These are phyloP conservation scores for Miscanthus sacchariflorus DNA, from an alignment of 202 grass and related monocot genomes.

Conservation along the genomic window DNA sequence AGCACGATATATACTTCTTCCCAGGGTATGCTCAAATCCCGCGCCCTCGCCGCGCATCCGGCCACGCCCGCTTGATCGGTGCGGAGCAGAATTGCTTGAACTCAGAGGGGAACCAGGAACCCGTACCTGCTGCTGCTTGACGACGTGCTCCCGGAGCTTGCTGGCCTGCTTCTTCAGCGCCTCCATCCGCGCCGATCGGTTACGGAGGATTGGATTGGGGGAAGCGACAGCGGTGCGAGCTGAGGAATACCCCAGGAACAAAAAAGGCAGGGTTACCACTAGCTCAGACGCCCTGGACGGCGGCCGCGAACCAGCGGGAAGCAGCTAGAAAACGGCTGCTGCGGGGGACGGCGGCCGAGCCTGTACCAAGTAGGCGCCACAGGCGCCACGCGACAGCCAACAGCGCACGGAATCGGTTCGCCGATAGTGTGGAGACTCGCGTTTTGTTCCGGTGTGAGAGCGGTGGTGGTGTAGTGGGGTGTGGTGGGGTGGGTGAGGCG, in stretches of 20 bases:
- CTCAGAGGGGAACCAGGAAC: constrained; percentile 20
- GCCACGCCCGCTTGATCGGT: not conserved
- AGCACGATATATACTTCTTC: not conserved
- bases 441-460: constrained; percentile 40
- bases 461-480: constrained; percentile 14
- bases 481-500: constrained; percentile 52
- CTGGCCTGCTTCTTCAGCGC: constrained; percentile 87
- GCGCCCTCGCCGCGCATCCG: not conserved
- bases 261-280: constrained; percentile 28
- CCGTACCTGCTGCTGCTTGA: constrained; percentile 89
- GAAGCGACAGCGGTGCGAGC: constrained; percentile 7
- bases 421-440: constrained; percentile 34
- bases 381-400: not conserved
- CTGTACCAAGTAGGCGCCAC: constrained; percentile 24
- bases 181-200: constrained; percentile 66
- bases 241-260: not conserved
- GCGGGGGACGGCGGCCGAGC: constrained; percentile 24
- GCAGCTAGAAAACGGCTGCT: constrained; percentile 37
- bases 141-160: constrained; percentile 88
- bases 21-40: constrained; percentile 12
- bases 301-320: constrained; percentile 29
- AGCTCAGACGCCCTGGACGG: not conserved
- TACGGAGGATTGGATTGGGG: constrained; percentile 24
- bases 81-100: constrained; percentile 20
- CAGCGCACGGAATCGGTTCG: not conserved